Evolutionary conservation across 2,329 filamentous ascomycete genomes (phyloP).

Genomic region (Colletotrichum sansevieriae): DNA sequence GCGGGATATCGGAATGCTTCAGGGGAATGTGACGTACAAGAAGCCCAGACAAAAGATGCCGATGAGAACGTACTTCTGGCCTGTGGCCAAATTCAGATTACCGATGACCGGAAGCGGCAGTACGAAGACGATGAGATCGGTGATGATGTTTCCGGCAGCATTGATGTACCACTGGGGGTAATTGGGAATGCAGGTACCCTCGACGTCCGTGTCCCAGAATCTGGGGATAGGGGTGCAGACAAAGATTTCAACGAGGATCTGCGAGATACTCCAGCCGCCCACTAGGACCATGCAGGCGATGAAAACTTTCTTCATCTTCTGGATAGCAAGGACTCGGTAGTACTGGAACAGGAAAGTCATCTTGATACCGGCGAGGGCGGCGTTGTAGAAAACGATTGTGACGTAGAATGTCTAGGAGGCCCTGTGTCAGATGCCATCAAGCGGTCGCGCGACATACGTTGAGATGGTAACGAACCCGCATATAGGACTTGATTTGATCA

Average conservation of each 20-base stretch:
- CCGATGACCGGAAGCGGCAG: slow-evolving; percentile 42
- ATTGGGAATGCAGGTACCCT: slow-evolving; percentile 44
- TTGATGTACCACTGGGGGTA: slow-evolving; percentile 45
- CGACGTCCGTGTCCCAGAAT: slow-evolving; percentile 46
- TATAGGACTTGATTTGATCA: slow-evolving; percentile 28
- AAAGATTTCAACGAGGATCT: slow-evolving; percentile 46
- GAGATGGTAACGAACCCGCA: slow-evolving; percentile 10
- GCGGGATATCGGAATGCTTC: background rate
- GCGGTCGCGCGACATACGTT: too few species aligned
- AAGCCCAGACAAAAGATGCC: slow-evolving; percentile 45
- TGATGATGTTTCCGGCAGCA: slow-evolving; percentile 44
- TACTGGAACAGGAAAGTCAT: slow-evolving; percentile 54
- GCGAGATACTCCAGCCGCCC: slow-evolving; percentile 46
- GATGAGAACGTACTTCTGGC: slow-evolving; percentile 44
- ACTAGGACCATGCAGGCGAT: slow-evolving; percentile 46
- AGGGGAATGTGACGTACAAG: slow-evolving; percentile 34
- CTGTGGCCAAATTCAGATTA: slow-evolving; percentile 32
- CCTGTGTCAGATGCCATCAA: background rate
- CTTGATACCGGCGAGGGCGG: slow-evolving; percentile 49
- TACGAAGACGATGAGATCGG: slow-evolving; percentile 41
- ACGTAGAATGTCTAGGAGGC: slow-evolving; percentile 48
- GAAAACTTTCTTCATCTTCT: slow-evolving; percentile 47
- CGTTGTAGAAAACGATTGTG: slow-evolving; percentile 50
- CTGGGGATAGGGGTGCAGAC: slow-evolving; percentile 46
- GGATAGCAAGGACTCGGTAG: slow-evolving; percentile 51